Conservation (phyloP, 139 green algal species). For the Deuterostichococcus epilithicus region DNA sequence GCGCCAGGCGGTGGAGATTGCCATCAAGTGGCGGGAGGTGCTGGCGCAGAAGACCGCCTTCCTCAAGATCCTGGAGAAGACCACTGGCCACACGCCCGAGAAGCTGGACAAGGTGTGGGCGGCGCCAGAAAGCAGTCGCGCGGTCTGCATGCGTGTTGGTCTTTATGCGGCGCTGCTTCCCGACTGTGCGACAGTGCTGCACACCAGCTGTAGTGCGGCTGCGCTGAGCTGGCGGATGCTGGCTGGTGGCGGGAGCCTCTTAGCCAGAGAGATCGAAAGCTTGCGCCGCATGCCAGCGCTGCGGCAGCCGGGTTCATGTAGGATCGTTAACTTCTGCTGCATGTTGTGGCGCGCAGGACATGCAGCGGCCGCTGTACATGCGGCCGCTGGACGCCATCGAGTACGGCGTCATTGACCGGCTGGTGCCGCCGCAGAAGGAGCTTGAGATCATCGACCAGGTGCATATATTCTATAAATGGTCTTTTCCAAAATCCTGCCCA, state of each 20-base stretch:
- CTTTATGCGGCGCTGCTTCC: background rate
- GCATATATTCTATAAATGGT: too few relatives aligned
- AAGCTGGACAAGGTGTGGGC: conserved; percentile 83
- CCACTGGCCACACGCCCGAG: conserved; percentile 82
- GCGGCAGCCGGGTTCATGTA: background rate
- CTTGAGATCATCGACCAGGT: conserved; percentile 48
- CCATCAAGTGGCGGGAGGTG: conserved; percentile 95
- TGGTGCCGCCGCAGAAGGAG: conserved; percentile 68
- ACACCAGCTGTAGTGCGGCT: background rate
- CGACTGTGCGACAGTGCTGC: background rate
- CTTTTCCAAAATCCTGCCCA: too few relatives aligned
- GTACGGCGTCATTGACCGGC: conserved; percentile 90
- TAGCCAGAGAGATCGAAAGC: background rate
- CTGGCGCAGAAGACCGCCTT: conserved; percentile 80
- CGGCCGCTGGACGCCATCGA: conserved; percentile 80
- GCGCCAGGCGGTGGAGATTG: conserved; percentile 90
- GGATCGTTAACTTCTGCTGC: background rate
- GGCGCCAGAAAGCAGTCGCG: too few relatives aligned
- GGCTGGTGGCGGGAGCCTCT: background rate
- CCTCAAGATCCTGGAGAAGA: conserved; percentile 75
- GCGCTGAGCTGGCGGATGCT: background rate
- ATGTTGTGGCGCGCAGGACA: conserved; percentile 59
- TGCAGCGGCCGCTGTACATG: conserved; percentile 97
- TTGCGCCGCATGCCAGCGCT: background rate
- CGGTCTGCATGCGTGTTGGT: background rate